Evolutionary conservation across 176 grass and related monocot genomes (phyloP), one percentile per base, ranked within the genome.

Genomic region (Metroxylon sagu): DNA sequence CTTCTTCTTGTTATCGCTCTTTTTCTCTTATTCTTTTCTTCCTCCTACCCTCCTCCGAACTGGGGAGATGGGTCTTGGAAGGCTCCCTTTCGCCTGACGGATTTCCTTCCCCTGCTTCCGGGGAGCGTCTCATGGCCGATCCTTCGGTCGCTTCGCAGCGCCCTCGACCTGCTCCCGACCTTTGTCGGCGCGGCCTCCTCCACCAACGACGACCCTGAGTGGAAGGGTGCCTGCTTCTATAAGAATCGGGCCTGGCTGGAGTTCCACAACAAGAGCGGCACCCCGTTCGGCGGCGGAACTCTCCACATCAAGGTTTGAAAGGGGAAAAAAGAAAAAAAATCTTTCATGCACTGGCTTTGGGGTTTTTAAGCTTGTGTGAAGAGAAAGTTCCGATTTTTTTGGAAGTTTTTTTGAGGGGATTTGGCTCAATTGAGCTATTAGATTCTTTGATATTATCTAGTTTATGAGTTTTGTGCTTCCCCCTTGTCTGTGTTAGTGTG

Each of bases 151-250:
- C 72, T 97, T 62, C 60, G 71, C 18, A 19, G 87, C 63, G 73
- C 84, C 27, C 54, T 80, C 7, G 93, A 97, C 69, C 75, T 97
- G 7, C 79, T 97, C 23, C 84, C 93, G 25, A 39, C 87, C 70
- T 97, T 92, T 61, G 87, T 97, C 68, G 93, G 86, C 10, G 67
- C 79, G 29, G 87, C 85, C 56, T 59, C 75, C 50, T 75, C 60
- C 1, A 15, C 61, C 43, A 26, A 12, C 18, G 39, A 76, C 51
- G 60, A 14, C 18, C 69, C 81, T 10, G 54, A 79, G 29, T 97
- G 93, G 87, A 97, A 97, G 77, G 93, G 93, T 19, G 87, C 93
- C 16, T 97, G 93, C 60, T 97, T 97, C 77, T 91, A 85, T 61
- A 64, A 97, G 76, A 97, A 88, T 72, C 4, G 16, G 15, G 93